Evolutionary conservation across 305 asterid genomes (phyloP).

Genomic region (Fraxinus latifolia): DNA sequence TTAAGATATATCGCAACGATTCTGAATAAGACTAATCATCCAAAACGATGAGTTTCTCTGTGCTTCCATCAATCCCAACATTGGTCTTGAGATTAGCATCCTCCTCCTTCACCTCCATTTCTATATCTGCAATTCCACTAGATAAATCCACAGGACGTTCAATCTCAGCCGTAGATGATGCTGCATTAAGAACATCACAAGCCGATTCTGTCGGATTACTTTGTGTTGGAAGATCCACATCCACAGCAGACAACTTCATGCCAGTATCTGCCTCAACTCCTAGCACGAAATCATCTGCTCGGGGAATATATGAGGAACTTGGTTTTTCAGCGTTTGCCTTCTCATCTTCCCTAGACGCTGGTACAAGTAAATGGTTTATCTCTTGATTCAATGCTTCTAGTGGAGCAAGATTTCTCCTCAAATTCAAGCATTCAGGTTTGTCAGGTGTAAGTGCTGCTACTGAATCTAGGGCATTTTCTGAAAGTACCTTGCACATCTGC

Average conservation of each 20-base stretch:
- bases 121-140: slow-evolving; percentile 24
- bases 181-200: neutral
- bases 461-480: slow-evolving; percentile 42
- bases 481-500: slow-evolving; percentile 61
- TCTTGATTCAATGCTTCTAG: slow-evolving; percentile 45
- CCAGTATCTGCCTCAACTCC: slow-evolving; percentile 24
- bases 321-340: slow-evolving; percentile 26
- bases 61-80: neutral
- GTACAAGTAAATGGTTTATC: slow-evolving; percentile 53
- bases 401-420: slow-evolving; percentile 41
- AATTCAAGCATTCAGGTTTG: slow-evolving; percentile 35
- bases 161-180: slow-evolving; percentile 9
- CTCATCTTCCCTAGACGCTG: slow-evolving; percentile 20
- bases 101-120: slow-evolving; percentile 21
- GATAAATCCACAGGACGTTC: slow-evolving; percentile 6
- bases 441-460: slow-evolving; percentile 34
- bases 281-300: slow-evolving; percentile 12
- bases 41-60: slow-evolving; percentile 7
- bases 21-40: slow-evolving; percentile 10
- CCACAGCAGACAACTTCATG: neutral
- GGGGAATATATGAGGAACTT: slow-evolving; percentile 17
- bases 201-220: slow-evolving; percentile 14
- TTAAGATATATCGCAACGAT: neutral
- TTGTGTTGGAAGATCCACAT: slow-evolving; percentile 11
- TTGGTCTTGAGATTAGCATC: neutral